Base-by-base conservation (phyloP, 1,284 basidiomycete species). In the Malassezia globosa region DNA sequence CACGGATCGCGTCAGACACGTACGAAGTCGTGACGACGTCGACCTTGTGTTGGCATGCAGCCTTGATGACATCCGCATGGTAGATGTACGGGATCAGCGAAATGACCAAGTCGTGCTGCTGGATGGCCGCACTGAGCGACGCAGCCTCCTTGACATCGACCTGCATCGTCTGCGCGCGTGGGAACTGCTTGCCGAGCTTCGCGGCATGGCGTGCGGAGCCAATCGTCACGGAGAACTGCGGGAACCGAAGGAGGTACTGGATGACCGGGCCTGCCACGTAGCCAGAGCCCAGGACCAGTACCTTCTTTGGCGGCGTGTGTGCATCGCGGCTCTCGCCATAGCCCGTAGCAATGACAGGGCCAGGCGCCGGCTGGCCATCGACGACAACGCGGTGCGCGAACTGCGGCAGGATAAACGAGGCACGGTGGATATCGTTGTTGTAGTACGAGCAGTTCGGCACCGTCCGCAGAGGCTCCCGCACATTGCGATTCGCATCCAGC, bases 21-120 rank as follows among this genome's bases (percentile, higher is more conserved):
- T 99, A 97, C 60, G 84, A 87, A 36, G 94, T 97, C 42, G 94
- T 97, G 60, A 99, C 87, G 47, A 96, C 90, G 73, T 95, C 78
- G 37, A 84, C 87, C 77, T 89, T 90, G 71, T 82, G 81, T 76
- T 88, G 87, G 77, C 94, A 89, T 31, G 90, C 92, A 13, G 88
- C 85, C 74, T 86, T 83, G 77, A 97, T 92, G 66, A 99, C 88
- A 31, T 78, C 77, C 14, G 82, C 82, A 73, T 97, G 92, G 77
- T 84, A 79, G 50, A 82, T 89, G 78, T 96, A 97, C 7, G 94
- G 94, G 59, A 99, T 89, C 69, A 97, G 81, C 27, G 87, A 94
- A 69, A 97, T 85, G 71, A 97, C 88, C 51, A 96, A 79, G 74
- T 97, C 88, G 73, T 88, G 82, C 43, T 80, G 82, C 37, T 84